Conservation (phyloP, 2,329 filamentous ascomycete species). For the Cladosporium sp. region DNA sequence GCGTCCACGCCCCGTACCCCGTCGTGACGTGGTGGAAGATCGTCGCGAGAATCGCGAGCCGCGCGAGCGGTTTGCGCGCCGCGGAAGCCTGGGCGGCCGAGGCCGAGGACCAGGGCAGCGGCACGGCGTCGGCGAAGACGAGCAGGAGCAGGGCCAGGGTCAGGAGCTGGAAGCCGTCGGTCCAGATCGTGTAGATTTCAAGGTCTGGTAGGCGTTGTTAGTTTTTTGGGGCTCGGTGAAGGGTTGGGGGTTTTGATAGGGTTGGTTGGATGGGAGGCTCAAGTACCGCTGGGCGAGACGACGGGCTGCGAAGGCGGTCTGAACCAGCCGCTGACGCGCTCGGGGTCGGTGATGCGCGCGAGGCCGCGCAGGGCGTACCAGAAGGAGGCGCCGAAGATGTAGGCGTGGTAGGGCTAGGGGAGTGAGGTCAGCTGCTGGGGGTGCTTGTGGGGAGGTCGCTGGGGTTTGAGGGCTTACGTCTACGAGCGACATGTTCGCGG, state of each 20-base stretch:
- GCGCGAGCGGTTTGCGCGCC: conserved; percentile 28
- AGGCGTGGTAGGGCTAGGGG: conserved; percentile 21
- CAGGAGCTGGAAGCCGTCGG: conserved; percentile 31
- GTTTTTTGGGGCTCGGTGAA: not conserved
- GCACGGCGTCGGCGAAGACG: conserved; percentile 27
- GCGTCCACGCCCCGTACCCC: conserved; percentile 27
- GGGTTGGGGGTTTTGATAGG: not conserved
- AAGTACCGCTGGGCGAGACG: conserved; percentile 22
- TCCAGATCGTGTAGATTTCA: conserved; percentile 33
- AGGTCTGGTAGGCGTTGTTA: conserved; percentile 23
- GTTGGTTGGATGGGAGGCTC: not conserved
- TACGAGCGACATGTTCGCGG: conserved; percentile 15
- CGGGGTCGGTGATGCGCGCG: conserved; percentile 29
- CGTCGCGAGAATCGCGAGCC: conserved; percentile 26
- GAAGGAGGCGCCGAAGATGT: conserved; percentile 28
- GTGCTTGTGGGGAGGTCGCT: not conserved
- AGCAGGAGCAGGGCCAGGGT: conserved; percentile 27
- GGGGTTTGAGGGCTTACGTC: conserved; percentile 12
- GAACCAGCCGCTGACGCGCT: conserved; percentile 31
- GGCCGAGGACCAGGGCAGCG: conserved; percentile 22
- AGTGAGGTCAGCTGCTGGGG: not conserved
- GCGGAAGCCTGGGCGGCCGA: conserved; percentile 13
- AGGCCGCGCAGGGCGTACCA: conserved; percentile 31
- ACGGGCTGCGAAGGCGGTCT: conserved; percentile 24
- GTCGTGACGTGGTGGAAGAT: conserved; percentile 32